Base-by-base conservation (phyloP, 2,329 filamentous ascomycete species). In the Cytospora paraplurivora region DNA sequence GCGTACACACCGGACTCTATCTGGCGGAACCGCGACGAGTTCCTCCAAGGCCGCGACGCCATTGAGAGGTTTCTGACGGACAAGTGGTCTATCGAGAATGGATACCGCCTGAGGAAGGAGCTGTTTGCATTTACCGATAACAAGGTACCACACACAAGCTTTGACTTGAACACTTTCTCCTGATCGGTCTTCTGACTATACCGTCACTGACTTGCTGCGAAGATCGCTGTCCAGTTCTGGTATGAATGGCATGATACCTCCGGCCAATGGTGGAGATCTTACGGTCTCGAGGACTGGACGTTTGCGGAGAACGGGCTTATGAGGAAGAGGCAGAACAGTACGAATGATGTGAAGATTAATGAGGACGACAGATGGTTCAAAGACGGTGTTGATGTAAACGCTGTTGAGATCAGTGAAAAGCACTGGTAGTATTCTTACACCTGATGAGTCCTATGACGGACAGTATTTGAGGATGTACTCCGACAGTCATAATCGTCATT, bases 161-260 rank as follows among this genome's bases (percentile, higher is more conserved):
- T 6, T 8, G 3, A 17, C 13, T 10, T 55, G 8, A 8, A 12
- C 34, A n/a, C 3, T 8, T 38, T 3, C 5, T 2, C 12, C n/a
- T 17, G 7, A 3, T 4, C 21, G 4, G 15, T 7, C 7, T 15
- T 4, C 2, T 13, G 3, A 13, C 3, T 44, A 21, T 8, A 47
- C 41, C 41, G 41, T 13, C 13, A 2, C 52, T 64, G 37, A 57
- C 38, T n/a, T 12, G 12, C 2, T 47, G 1, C 3, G 51, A 54
- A 86, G 76, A 94, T 93, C 67, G 92, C 92, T 1, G 92, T 96
- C 27, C 91, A 96, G 72, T 96, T 95, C 74, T 96, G 92, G 92
- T 96, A 94, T 71, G 89, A 96, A 75, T 93, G 87, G 76, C 83
- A 87, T 67, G 90, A 94, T 70, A 76, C 77, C 8, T 69, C 81